Conservation (phyloP, 176 grass and related monocot genomes). For the Pontederia crassipes region DNA sequence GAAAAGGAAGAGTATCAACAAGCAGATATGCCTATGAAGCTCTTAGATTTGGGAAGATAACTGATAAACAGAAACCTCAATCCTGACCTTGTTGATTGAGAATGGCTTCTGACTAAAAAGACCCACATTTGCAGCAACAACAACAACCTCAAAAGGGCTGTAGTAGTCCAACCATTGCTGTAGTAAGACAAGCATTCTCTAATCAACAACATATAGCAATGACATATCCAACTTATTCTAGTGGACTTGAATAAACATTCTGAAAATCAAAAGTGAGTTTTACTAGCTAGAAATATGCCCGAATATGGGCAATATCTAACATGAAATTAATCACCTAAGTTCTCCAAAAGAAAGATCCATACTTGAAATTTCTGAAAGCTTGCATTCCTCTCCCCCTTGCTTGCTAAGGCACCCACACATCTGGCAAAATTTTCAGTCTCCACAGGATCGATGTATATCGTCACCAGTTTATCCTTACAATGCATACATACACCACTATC, state of each 20-base stretch:
- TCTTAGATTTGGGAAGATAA: not conserved
- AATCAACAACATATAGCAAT: not conserved
- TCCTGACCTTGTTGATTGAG: slow-evolving; percentile 47
- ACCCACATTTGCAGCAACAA: slow-evolving; percentile 60
- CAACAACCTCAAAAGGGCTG: slow-evolving; percentile 51
- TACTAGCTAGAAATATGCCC: no score
- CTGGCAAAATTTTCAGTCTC: slow-evolving; percentile 49
- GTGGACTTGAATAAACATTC: no score
- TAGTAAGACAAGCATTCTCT: slow-evolving; percentile 10
- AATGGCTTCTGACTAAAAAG: slow-evolving; percentile 44
- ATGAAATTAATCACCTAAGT: not conserved
- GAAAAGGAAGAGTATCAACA: not conserved
- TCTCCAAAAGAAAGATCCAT: not conserved
- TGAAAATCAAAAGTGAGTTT: no score
- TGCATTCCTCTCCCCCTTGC: slow-evolving; percentile 40
- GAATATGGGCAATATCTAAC: not conserved
- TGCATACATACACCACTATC: slow-evolving; percentile 39
- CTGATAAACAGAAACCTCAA: not conserved
- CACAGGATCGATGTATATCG: slow-evolving; percentile 54
- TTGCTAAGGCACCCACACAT: slow-evolving; percentile 37
- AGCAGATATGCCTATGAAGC: not conserved
- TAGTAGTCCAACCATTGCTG: slow-evolving; percentile 58
- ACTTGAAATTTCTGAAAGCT: slow-evolving; percentile 62
- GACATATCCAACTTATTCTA: no score
- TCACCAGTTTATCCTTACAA: slow-evolving; percentile 50